A percentile compares a stretch with the other conserved stretches of the same genome.
Conservation (phyloP, 2,329 filamentous ascomycete species). For the Pleurostoma richardsiae region DNA sequence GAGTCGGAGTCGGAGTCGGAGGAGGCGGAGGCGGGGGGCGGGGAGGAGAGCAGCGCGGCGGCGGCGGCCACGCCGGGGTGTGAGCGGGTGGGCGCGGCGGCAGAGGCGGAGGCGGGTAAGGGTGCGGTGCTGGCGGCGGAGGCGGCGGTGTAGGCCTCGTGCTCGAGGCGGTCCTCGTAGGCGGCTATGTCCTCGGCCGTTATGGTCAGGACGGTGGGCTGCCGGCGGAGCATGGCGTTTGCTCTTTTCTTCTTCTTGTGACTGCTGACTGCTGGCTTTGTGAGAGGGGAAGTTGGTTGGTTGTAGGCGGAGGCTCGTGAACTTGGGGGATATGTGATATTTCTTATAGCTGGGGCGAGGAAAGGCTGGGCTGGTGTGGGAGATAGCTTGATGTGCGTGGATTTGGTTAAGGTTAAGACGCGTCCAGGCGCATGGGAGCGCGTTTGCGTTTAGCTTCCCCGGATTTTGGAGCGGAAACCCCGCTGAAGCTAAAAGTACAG, state of each 20-base stretch:
- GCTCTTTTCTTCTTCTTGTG: neutral
- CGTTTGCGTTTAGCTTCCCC: no score
- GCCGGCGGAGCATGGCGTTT: conserved; percentile 34
- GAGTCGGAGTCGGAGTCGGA: neutral
- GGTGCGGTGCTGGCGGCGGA: neutral
- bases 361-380: no score
- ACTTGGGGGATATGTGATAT: no score
- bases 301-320: no score
- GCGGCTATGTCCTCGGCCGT: conserved; percentile 66
- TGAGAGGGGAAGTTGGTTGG: no score
- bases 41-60: neutral
- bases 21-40: neutral
- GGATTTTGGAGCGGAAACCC: no score
- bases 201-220: conserved; percentile 62
- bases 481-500: no score
- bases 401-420: no score
- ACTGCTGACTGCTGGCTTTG: no score
- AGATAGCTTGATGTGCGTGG: no score
- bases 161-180: conserved; percentile 57
- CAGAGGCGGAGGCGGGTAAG: neutral
- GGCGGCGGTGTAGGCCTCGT: conserved; percentile 23
- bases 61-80: neutral
- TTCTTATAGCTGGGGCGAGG: no score
- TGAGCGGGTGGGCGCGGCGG: neutral
- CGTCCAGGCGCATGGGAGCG: no score